These are phyloP conservation scores for Wallacemonas sp. DNA, from an alignment of 208 protist species.

Conservation along the genomic window DNA sequence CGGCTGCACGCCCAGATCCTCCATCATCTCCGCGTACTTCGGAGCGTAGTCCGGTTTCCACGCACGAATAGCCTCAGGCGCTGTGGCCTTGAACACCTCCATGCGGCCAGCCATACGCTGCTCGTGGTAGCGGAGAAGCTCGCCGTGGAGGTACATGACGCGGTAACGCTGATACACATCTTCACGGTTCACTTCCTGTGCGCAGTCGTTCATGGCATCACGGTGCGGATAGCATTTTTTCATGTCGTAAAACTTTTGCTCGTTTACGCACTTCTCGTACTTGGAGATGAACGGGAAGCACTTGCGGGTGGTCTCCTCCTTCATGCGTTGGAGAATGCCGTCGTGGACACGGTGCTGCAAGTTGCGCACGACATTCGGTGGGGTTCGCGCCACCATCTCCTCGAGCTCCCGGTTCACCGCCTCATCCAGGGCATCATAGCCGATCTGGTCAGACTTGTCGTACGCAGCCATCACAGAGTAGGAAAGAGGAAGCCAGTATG, in stretches of 20 bases:
- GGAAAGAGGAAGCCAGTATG: neutral
- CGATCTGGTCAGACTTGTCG: conserved; percentile 83
- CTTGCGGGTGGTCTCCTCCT: conserved; percentile 80
- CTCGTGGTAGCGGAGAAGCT: conserved; percentile 83
- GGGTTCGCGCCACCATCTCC: conserved; percentile 67
- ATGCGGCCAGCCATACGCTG: conserved; percentile 61
- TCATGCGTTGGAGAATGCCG: conserved; percentile 85
- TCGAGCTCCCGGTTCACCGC: conserved; percentile 78
- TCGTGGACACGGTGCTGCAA: conserved; percentile 87
- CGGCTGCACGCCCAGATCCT: conserved; percentile 47
- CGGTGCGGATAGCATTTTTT: conserved; percentile 75
- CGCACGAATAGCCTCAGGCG: conserved; percentile 65
- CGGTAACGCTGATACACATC: conserved; percentile 86
- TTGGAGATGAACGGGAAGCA: conserved; percentile 79
- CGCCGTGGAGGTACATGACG: conserved; percentile 80
- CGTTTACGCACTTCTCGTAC: conserved; percentile 79
- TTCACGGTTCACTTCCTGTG: conserved; percentile 78
- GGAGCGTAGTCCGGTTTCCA: conserved; percentile 87
- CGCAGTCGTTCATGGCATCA: conserved; percentile 87
- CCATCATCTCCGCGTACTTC: conserved; percentile 87
- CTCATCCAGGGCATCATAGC: conserved; percentile 78
- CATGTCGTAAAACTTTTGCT: conserved; percentile 54
- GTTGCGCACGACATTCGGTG: conserved; percentile 59
- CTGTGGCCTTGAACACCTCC: conserved; percentile 73
- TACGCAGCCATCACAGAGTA: conserved; percentile 61